Conservation (phyloP, 2,329 filamentous ascomycete genomes). For the Coniochaeta prunicola region DNA sequence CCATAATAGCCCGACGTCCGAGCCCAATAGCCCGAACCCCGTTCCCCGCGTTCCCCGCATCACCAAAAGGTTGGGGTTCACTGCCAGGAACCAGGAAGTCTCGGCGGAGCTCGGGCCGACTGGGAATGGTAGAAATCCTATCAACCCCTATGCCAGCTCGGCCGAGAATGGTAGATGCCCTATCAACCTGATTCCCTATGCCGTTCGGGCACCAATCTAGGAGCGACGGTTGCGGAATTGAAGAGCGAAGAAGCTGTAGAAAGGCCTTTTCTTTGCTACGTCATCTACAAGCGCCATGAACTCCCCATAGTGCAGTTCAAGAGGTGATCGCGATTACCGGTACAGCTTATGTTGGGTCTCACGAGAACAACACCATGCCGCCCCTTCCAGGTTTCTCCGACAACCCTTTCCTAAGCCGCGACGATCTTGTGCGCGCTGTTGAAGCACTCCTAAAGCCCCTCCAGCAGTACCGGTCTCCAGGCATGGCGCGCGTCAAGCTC, state of each 20-base stretch:
- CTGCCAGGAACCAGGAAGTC: background rate
- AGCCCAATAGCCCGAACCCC: background rate
- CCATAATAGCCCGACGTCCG: background rate
- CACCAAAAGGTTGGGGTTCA: background rate
- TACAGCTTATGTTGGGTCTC: too few species aligned
- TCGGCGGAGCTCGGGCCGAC: background rate
- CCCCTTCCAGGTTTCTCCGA: constrained; percentile 14
- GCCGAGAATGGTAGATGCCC: too few species aligned
- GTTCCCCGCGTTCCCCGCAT: background rate
- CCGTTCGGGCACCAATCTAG: too few species aligned
- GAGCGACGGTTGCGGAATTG: too few species aligned
- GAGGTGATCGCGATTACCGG: too few species aligned
- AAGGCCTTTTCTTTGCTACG: too few species aligned
- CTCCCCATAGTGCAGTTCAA: too few species aligned
- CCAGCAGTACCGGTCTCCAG: constrained; percentile 12
- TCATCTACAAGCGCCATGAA: too few species aligned
- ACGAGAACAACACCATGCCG: constrained; percentile 7
- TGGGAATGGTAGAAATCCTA: background rate
- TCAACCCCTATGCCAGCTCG: too few species aligned
- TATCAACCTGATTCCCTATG: too few species aligned
- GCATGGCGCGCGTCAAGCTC: constrained; percentile 16
- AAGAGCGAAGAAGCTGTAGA: too few species aligned
- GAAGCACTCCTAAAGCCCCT: constrained; percentile 9
- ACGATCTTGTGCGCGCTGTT: constrained; percentile 14
- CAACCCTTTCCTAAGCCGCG: constrained; percentile 14